Evolutionary conservation across 148 eudicot genomes (phyloP).

Genomic region (Rhododendron vialii): DNA sequence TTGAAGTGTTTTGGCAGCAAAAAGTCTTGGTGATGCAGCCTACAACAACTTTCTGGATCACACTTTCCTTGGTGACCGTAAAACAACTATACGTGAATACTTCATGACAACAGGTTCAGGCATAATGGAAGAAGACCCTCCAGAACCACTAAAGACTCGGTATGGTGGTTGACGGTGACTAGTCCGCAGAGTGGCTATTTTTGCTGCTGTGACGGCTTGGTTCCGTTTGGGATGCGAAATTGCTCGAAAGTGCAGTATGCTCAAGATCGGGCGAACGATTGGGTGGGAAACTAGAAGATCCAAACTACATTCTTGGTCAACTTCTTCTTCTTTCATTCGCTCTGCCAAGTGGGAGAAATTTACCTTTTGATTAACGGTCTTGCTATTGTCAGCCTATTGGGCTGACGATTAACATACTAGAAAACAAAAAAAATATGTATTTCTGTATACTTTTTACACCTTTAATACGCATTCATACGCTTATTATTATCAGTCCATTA

Average conservation of each 20-base stretch:
- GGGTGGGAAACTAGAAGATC: background rate
- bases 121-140: conserved; percentile 98
- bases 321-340: background rate
- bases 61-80: conserved; percentile 78
- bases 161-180: conserved; percentile 64
- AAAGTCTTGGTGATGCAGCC: conserved; percentile 66
- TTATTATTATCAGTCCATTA: too few relatives aligned
- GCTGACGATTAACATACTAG: too few relatives aligned
- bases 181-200: background rate
- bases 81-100: conserved; percentile 78
- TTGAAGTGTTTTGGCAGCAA: conserved; percentile 88
- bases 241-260: background rate
- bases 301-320: background rate
- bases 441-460: too few relatives aligned
- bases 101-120: conserved; percentile 72
- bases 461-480: too few relatives aligned
- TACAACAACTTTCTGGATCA: conserved; percentile 82
- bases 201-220: background rate
- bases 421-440: too few relatives aligned
- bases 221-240: background rate
- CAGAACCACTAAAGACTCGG: conserved; percentile 58
- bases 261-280: background rate
- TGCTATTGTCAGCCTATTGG: too few relatives aligned
- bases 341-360: background rate
- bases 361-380: too few relatives aligned